phyloP scores from a whole-genome alignment of 129 eudicot species.

The Chrysanthemum lavandulifolium region DNA sequence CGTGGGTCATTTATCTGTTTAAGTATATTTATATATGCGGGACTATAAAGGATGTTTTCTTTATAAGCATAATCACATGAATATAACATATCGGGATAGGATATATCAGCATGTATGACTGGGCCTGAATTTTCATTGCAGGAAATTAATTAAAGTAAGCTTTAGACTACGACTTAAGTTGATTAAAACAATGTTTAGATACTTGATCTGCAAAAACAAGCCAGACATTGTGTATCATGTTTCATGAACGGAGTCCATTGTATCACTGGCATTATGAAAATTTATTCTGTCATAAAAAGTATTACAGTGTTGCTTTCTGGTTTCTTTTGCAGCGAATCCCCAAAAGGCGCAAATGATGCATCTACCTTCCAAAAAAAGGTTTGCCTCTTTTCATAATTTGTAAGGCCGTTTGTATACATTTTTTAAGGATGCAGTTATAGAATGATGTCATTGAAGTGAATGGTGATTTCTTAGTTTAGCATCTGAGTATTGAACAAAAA shows the following conservation, averaged over 20 bases:
- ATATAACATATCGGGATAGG: background rate
- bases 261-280: slow-evolving; percentile 11
- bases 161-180: background rate
- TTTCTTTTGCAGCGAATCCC: slow-evolving; percentile 76
- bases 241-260: slow-evolving; percentile 10
- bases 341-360: slow-evolving; percentile 92
- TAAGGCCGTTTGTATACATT: background rate
- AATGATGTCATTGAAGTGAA: slow-evolving; percentile 2
- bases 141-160: background rate
- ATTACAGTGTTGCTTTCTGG: slow-evolving; percentile 16
- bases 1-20: slow-evolving; percentile 31
- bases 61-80: slow-evolving; percentile 15
- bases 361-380: slow-evolving; percentile 92
- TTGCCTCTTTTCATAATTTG: slow-evolving; percentile 13
- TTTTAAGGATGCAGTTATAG: background rate
- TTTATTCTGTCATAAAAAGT: background rate
- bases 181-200: background rate
- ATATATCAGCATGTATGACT: background rate
- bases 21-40: background rate
- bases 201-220: slow-evolving; percentile 12
- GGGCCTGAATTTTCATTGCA: background rate
- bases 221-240: background rate
- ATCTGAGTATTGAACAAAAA: background rate
- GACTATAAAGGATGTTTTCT: background rate
- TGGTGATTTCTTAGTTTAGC: background rate